These are phyloP conservation scores for Boletus reticuloceps DNA, from an alignment of 768 basidiomycete species.

Conservation along the genomic window DNA sequence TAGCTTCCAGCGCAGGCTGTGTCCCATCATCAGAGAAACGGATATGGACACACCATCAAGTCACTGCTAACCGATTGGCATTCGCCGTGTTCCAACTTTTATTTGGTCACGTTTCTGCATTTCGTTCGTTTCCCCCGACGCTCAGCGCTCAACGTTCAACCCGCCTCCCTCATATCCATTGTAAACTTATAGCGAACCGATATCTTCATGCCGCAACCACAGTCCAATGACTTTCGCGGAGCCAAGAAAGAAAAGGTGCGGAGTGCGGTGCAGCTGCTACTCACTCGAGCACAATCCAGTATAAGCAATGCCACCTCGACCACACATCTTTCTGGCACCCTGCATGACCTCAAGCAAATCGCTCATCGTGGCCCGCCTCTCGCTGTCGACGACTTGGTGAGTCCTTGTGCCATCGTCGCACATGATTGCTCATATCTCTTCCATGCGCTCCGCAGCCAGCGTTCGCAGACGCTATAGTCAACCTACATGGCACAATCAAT, in stretches of 20 bases:
- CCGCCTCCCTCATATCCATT: no score
- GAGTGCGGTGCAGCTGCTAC: slow-evolving; percentile 10
- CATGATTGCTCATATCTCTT: not conserved
- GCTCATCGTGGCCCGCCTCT: slow-evolving; percentile 26
- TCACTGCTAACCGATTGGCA: no score
- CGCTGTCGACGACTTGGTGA: slow-evolving; percentile 27
- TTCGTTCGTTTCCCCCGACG: no score
- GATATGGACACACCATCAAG: no score
- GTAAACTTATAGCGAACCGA: no score
- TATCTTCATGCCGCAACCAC: slow-evolving; percentile 4
- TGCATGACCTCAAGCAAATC: slow-evolving; percentile 31
- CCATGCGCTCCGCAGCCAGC: slow-evolving; percentile 38
- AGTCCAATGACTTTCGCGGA: not conserved
- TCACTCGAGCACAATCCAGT: slow-evolving; percentile 10
- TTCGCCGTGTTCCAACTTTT: no score
- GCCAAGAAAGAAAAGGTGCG: not conserved
- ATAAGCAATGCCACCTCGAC: not conserved
- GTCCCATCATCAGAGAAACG: no score
- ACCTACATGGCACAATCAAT: slow-evolving; percentile 44
- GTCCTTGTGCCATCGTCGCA: not conserved
- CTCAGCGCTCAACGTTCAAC: no score
- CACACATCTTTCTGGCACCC: slow-evolving; percentile 1
- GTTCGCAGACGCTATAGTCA: slow-evolving; percentile 44
- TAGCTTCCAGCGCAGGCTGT: no score
- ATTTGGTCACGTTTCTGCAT: no score